Evolutionary conservation across 768 basidiomycete species (phyloP).

Genomic region (Lactarius hengduanensis): DNA sequence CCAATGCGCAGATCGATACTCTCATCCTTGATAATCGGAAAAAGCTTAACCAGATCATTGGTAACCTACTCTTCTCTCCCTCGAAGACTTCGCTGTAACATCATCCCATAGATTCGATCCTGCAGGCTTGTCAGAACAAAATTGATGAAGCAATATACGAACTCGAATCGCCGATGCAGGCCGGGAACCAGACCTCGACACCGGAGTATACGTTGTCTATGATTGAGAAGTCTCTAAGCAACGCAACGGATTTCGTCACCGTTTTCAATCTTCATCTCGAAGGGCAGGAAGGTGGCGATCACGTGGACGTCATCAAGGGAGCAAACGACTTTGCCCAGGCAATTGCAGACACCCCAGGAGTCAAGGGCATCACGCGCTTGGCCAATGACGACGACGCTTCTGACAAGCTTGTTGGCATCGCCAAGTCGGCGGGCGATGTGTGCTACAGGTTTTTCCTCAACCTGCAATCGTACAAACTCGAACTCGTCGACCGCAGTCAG

Average conservation of each 20-base stretch:
- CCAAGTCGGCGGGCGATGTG: constrained; percentile 83
- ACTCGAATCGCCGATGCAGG: constrained; percentile 91
- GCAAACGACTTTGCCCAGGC: constrained; percentile 97
- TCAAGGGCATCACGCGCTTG: constrained; percentile 94
- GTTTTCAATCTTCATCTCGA: constrained; percentile 88
- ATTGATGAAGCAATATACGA: constrained; percentile 98
- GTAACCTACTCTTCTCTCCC: constrained; percentile 41
- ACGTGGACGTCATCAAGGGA: constrained; percentile 97
- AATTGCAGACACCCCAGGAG: constrained; percentile 84
- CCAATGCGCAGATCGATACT: constrained; percentile 95
- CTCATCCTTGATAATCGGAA: constrained; percentile 96
- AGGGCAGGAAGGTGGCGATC: constrained; percentile 85
- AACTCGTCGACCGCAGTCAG: constrained; percentile 64
- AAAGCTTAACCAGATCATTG: constrained; percentile 96
- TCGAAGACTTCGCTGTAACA: constrained; percentile 8
- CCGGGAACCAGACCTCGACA: constrained; percentile 95
- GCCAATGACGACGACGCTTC: constrained; percentile 88
- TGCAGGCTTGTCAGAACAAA: constrained; percentile 95
- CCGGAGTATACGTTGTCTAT: constrained; percentile 98
- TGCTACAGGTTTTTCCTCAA: constrained; percentile 93
- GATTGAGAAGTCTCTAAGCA: constrained; percentile 95
- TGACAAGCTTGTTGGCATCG: constrained; percentile 84
- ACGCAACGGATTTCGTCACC: constrained; percentile 94
- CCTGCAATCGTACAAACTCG: constrained; percentile 92
- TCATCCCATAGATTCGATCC: constrained; percentile 76